Base-by-base conservation (phyloP, 176 grass and related monocot genomes). In the Elymus sibiricus region DNA sequence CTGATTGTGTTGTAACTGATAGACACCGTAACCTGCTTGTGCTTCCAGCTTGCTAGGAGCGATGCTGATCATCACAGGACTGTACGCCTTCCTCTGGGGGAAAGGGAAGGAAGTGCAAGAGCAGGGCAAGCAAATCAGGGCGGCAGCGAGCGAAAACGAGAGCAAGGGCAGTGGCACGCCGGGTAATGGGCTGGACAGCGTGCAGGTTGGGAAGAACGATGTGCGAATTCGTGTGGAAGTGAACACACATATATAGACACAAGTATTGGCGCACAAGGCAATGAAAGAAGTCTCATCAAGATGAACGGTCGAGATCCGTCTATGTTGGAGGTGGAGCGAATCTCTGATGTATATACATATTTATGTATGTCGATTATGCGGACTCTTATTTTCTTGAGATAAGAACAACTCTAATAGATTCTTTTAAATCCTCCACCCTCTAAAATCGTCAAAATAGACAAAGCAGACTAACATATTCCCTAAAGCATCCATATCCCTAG, bases 81-180 rank as follows among this genome's bases (percentile, higher is more conserved):
- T 94, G 9, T 94, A 91, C 37, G 68, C 83, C 2, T 86, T 88
- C 56, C 83, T 94, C 21, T 94, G 89, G 92, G 92, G 86, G 0
- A 89, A 90, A 80, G 79, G 74, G 31, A 76, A 29, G 35, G 91
- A 93, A 66, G 11, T 77, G 2, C 27, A 85, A 4, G 32, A 67
- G 40, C 64, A 32, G 51, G 56, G 46, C 16, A 76, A 26, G 11
- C 34, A 75, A 28, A 58, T 3, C 32, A 25, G 21, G 7, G 44
- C 26, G 11, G 6, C 42, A 10, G 40, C 5, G 3, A 39, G 8
- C 38, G 38, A 9, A 9, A 8, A 56, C 17, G 5, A 19, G 67
- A 60, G 7, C 67, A 53, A 24, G 49, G 9, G 7, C 29, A 3
- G 12, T 7, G 6, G 8, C 6, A 7, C 26, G 0, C 13, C 19